Base-by-base conservation (phyloP, 305 asterid genomes). In the Solanum chacoense region DNA sequence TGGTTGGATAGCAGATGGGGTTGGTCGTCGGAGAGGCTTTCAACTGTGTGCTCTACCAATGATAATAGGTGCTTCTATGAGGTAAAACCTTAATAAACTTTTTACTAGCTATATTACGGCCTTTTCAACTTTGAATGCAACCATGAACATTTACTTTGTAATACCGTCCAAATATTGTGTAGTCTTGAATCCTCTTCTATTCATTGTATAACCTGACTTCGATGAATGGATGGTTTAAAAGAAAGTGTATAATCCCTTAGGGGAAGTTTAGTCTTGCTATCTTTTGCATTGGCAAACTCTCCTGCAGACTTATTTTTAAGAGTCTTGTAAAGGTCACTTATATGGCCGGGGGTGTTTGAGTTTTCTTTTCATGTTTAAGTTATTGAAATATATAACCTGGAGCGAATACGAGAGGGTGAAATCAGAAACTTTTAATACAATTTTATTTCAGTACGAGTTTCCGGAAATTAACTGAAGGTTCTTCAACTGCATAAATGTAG, bases 21-120 rank as follows among this genome's bases (percentile, higher is more conserved):
- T 97, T 92, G 99, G 99, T 79, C 95, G 98, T 76, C 92, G 95
- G 88, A 93, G 98, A 90, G 92, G 97, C 7, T 94, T 97, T 88
- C 99, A 97, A 35, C 92, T 97, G 91, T 97, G 97, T 90, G 98
- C 98, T 91, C 91, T 97, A 87, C 98, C 98, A 32, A 95, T 97
- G 98, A 93, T 96, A 69, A 89, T 95, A 87, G 99, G 99, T 78
- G 95, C 98, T 91, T 90, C 95, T 18, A 32, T 95, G 91, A 97
- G 99, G 99, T 96, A 74, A 74, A 92, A 20, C 75, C 69, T 37
- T 4, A 29, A 81, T 67, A 31, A 20, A n/a, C 72, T 31, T 87
- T 18, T 85, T 74, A 32, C 50, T 6, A 40, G 32, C 85, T 87
- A 55, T 7, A 14, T 26, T 40, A 59, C 13, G 14, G 69, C 86